Evolutionary conservation across 331 rosid genomes (phyloP), one percentile per base, ranked within the genome.

Genomic region (Saraca asoca): DNA sequence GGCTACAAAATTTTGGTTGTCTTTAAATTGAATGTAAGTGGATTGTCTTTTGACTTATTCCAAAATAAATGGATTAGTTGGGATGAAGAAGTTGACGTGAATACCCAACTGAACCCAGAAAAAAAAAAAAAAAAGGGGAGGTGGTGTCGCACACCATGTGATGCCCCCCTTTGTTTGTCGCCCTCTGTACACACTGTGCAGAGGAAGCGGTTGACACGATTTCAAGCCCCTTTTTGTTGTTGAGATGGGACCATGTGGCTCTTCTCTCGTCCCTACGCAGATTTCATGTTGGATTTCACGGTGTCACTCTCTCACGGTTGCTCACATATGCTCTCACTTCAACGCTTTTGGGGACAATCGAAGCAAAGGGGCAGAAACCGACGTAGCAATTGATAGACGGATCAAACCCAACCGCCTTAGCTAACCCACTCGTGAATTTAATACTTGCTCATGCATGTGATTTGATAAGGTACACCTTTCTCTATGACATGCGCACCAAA

Each of bases 361-460:
- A 48, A 9, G 4, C 37, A 35, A 11, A 6, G 9, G 43, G 9
- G 43, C 31, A 6, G 5, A 39, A 10, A 2, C 45, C 71, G 51
- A 64, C 20, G 52, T 10, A 35, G 6, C 12, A 46, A 46, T 55
- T 64, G 51, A 58, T n/a, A 12, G 12, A 9, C 5, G 14, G 31
- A n/a, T 52, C 37, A 68, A 74, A 42, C 9, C 51, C 69, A 74
- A 66, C 74, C 5, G 59, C 74, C 64, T 11, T 2, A 19, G 15
- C 42, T 20, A 42, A 18, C 43, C 63, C 44, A 1, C 64, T 39
- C 70, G 59, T 59, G 65, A 67, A 51, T 51, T 14, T 51, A 45
- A 60, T 60, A 44, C 69, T 18, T 35, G 19, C 8, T 2, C 5
- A 7, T 75, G 59, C 79, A 75, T 60, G 79, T 67, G 79, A 74